These are phyloP conservation scores for Hypsizygus marmoreus DNA, from an alignment of 768 basidiomycete species.

Conservation along the genomic window DNA sequence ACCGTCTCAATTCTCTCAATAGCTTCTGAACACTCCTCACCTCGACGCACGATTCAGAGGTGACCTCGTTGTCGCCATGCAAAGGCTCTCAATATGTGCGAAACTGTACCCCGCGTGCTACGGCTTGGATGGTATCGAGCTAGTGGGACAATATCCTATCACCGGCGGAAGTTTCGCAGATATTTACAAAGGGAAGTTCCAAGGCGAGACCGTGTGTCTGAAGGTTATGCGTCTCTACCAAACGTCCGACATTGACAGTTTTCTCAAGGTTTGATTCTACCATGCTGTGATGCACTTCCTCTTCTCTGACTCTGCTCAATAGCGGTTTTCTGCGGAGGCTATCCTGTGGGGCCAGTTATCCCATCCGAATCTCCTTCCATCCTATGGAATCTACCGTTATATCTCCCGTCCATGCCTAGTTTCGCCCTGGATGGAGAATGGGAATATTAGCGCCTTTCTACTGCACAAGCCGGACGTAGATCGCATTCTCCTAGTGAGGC, in stretches of 20 bases:
- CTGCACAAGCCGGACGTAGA: not conserved
- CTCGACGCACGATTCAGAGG: not conserved
- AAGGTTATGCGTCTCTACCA: constrained; percentile 3
- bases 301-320: not conserved
- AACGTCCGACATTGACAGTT: not conserved
- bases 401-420: constrained; percentile 7
- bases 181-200: constrained; percentile 8
- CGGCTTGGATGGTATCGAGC: constrained; percentile 4
- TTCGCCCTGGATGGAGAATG: constrained; percentile 14
- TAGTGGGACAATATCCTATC: constrained; percentile 1
- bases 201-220: constrained; percentile 7
- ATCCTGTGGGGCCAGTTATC: constrained; percentile 14
- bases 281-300: not conserved
- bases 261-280: not conserved
- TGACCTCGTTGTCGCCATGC: constrained; percentile 8
- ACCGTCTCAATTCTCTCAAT: not conserved
- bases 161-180: constrained; percentile 12
- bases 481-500: constrained; percentile 4
- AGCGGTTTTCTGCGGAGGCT: constrained; percentile 8
- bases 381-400: constrained; percentile 12
- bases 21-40: constrained; percentile 1
- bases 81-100: constrained; percentile 4
- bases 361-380: constrained; percentile 11
- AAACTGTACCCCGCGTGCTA: constrained; percentile 8
- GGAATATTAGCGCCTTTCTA: constrained; percentile 7